Evolutionary conservation across 2,329 filamentous ascomycete species (phyloP).

Genomic region (Tolypocladium ophioglossoides): DNA sequence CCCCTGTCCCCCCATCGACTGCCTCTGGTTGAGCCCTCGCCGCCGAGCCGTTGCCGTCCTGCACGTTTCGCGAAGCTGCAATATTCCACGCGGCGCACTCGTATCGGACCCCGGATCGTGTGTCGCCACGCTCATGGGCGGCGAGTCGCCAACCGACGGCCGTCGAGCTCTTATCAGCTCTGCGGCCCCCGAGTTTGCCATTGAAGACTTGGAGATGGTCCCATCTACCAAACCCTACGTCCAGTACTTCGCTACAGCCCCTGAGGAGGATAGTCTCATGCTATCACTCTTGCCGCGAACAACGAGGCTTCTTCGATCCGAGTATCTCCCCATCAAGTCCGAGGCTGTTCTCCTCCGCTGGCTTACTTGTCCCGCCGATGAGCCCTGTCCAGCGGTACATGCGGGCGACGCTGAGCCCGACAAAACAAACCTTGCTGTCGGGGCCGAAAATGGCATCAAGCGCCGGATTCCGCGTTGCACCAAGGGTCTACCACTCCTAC

Average conservation of each 20-base stretch:
- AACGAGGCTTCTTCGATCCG: constrained; percentile 35
- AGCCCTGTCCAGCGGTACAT: neutral
- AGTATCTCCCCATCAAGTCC: constrained; percentile 31
- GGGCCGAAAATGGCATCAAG: neutral
- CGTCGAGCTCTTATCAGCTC: constrained; percentile 14
- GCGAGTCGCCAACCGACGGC: constrained; percentile 11
- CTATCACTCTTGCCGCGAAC: constrained; percentile 32
- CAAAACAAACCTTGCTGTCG: neutral
- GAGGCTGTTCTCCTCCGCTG: constrained; percentile 36
- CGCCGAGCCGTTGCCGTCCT: neutral
- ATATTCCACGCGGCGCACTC: neutral
- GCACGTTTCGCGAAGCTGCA: neutral
- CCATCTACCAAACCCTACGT: constrained; percentile 28
- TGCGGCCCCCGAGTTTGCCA: constrained; percentile 12
- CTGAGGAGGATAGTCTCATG: constrained; percentile 28
- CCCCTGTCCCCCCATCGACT: neutral
- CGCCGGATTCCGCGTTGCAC: neutral
- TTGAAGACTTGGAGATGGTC: constrained; percentile 16
- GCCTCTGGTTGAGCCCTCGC: neutral
- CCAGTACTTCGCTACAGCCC: constrained; percentile 30
- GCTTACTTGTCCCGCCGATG: constrained; percentile 17
- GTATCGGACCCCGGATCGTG: neutral
- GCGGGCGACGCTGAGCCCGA: neutral
- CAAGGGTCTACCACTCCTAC: constrained; percentile 10
- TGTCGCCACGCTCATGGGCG: constrained; percentile 9